phyloP scores from a whole-genome alignment of 139 green algal genomes.

The Ettlia oleoabundans region DNA sequence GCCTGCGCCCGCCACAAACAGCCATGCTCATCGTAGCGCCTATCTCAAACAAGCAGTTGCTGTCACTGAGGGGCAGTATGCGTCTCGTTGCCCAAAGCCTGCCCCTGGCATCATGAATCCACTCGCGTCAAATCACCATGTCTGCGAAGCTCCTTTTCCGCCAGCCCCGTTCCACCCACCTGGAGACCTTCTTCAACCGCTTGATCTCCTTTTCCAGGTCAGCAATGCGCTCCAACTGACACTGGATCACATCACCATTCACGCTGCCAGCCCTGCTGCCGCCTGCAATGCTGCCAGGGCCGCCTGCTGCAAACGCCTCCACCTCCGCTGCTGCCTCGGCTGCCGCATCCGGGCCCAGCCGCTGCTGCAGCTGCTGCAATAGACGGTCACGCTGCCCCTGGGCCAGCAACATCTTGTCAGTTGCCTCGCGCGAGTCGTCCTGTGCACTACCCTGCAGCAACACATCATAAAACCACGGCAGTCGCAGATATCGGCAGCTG shows the following conservation, averaged over 20 bases:
- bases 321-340: conserved; percentile 5
- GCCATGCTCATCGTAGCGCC: too few species aligned
- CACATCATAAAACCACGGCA: background rate
- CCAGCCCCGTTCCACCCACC: too few species aligned
- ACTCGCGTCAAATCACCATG: too few species aligned
- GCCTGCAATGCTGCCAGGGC: background rate
- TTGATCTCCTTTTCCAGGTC: conserved; percentile 71
- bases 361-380: conserved; percentile 39
- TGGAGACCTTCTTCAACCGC: conserved; percentile 48
- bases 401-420: conserved; percentile 38
- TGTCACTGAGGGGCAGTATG: too few species aligned
- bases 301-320: too few species aligned
- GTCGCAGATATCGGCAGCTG: background rate
- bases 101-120: too few species aligned
- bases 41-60: too few species aligned
- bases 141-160: too few species aligned
- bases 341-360: background rate
- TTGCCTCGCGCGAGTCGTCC: conserved; percentile 37
- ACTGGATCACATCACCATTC: conserved; percentile 2
- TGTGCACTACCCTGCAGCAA: conserved; percentile 12
- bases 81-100: too few species aligned
- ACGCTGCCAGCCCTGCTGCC: background rate
- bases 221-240: conserved; percentile 62
- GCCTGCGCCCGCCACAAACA: conserved; percentile 22
- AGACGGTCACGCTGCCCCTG: conserved; percentile 46